Conservation (phyloP, 1,284 basidiomycete species). For the Takashimella koratensis region DNA sequence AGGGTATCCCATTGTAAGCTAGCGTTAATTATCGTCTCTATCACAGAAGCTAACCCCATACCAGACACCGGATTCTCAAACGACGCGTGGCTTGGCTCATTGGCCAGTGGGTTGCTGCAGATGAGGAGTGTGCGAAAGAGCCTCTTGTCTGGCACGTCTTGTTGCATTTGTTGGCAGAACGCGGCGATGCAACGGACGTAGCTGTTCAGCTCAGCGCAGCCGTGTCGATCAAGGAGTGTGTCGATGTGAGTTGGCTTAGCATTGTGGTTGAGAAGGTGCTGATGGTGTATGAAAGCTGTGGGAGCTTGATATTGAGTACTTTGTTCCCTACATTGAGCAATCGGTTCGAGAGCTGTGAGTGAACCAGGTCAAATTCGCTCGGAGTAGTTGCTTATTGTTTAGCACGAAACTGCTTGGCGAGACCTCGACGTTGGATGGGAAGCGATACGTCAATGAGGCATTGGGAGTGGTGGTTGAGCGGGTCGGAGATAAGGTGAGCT, state of each 20-base stretch:
- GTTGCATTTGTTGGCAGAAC: conserved; percentile 66
- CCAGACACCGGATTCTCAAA: conserved; percentile 79
- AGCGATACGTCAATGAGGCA: conserved; percentile 65
- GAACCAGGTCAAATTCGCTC: conserved; percentile 48
- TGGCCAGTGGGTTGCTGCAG: conserved; percentile 68
- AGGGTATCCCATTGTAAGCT: conserved; percentile 35
- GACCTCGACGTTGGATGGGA: conserved; percentile 71
- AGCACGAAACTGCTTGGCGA: conserved; percentile 61
- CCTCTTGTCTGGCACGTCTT: conserved; percentile 72
- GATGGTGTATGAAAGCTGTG: no score
- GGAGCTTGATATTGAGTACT: conserved; percentile 44
- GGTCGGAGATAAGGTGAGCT: conserved; percentile 58
- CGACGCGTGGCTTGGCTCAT: conserved; percentile 85
- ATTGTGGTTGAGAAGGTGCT: no score
- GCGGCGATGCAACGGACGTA: conserved; percentile 64
- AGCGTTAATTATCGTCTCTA: neutral
- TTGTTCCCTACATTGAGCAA: conserved; percentile 42
- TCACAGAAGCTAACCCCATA: conserved; percentile 7
- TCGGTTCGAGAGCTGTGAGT: conserved; percentile 42
- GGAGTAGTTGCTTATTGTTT: neutral
- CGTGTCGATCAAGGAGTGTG: conserved; percentile 67
- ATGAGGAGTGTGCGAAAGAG: conserved; percentile 63
- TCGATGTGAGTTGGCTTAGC: conserved; percentile 62
- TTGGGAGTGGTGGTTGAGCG: conserved; percentile 71
- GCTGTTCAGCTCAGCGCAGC: conserved; percentile 80